phyloP scores from a whole-genome alignment of 805 yeast species.

The Candida pseudoglaebosa region DNA sequence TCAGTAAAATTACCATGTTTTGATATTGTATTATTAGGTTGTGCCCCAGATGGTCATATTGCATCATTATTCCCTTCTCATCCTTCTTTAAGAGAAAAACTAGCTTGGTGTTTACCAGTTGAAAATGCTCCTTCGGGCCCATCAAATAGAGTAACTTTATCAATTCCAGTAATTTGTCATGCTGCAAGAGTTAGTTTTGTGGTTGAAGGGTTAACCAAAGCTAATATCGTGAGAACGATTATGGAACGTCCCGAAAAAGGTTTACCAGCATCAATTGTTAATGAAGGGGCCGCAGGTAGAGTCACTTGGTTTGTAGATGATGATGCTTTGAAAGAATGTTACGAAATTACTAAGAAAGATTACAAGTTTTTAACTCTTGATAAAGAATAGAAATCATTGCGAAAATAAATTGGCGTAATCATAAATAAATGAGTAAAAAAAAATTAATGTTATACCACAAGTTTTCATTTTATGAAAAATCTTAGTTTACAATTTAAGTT shows the following conservation, averaged over 20 bases:
- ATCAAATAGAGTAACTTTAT: constrained; percentile 73
- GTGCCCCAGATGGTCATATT: constrained; percentile 98
- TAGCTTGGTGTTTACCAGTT: constrained; percentile 95
- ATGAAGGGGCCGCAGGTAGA: constrained; percentile 94
- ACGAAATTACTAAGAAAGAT: constrained; percentile 63
- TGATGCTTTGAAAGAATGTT: constrained; percentile 80
- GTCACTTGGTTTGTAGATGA: constrained; percentile 97
- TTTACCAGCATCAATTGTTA: constrained; percentile 87
- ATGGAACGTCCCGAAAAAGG: constrained; percentile 98
- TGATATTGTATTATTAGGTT: constrained; percentile 85
- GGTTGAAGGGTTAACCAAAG: constrained; percentile 94
- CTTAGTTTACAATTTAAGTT: too few species aligned
- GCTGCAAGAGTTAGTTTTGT: constrained; percentile 90
- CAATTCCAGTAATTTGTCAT: constrained; percentile 93
- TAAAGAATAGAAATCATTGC: not conserved
- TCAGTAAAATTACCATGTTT: constrained; percentile 94
- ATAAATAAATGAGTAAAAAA: too few species aligned
- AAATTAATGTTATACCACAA: too few species aligned
- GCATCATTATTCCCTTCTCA: constrained; percentile 95
- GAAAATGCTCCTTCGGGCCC: constrained; percentile 91
- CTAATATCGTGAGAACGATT: constrained; percentile 83
- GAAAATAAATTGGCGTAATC: too few species aligned
- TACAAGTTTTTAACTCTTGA: constrained; percentile 47
- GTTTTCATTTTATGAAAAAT: too few species aligned
- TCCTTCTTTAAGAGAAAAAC: constrained; percentile 79